phyloP scores from a whole-genome alignment of 2,329 filamentous ascomycete species.

The Diplodia seriata region DNA sequence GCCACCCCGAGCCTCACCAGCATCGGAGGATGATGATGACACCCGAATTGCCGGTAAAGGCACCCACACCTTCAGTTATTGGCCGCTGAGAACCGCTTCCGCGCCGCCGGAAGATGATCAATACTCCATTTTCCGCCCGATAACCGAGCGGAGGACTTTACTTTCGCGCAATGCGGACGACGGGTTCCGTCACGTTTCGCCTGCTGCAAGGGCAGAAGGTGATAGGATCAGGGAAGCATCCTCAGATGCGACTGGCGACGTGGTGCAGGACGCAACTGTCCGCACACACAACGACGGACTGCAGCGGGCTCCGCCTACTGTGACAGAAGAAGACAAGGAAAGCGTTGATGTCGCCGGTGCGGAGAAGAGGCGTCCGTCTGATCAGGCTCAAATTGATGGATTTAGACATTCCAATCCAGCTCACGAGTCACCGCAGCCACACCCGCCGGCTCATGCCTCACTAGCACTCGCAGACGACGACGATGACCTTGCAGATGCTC shows the following conservation, averaged over 20 bases:
- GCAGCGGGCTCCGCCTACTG: no score
- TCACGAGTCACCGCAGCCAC: neutral
- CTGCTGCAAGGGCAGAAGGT: no score
- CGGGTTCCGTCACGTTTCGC: no score
- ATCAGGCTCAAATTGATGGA: neutral
- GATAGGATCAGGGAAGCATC: no score
- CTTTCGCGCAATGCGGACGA: no score
- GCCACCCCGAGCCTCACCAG: neutral
- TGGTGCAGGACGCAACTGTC: no score
- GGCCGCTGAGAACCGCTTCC: neutral
- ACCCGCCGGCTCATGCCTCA: neutral
- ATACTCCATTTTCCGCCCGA: neutral
- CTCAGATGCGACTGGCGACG: no score
- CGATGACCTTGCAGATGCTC: neutral
- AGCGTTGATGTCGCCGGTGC: no score
- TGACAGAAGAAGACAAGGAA: no score
- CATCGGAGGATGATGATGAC: neutral
- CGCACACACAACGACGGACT: no score
- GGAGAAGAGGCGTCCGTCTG: neutral
- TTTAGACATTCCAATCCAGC: neutral
- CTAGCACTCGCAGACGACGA: neutral
- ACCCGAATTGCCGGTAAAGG: neutral
- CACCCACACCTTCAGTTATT: neutral
- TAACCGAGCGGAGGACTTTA: neutral
- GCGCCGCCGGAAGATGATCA: neutral